Conservation (phyloP, 805 yeast species). For the Myxozyma udenii region DNA sequence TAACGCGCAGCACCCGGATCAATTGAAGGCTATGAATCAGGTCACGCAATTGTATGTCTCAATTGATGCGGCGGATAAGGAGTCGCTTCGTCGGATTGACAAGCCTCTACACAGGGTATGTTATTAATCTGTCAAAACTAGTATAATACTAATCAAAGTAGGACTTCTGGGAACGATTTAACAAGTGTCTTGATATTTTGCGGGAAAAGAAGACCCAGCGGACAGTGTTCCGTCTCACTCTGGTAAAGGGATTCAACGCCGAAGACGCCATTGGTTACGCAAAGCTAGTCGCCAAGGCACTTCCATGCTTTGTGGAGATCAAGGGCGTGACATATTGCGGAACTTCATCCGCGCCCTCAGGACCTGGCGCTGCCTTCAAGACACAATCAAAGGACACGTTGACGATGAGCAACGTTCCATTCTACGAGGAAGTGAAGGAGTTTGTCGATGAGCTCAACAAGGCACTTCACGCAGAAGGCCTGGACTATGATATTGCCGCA, state of each 20-base stretch:
- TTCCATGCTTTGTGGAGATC: conserved; percentile 84
- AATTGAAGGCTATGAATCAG: conserved; percentile 60
- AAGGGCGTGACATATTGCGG: conserved; percentile 97
- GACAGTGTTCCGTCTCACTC: conserved; percentile 84
- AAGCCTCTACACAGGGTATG: conserved; percentile 67
- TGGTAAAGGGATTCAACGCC: conserved; percentile 91
- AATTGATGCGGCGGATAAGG: conserved; percentile 88
- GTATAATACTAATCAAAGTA: background rate
- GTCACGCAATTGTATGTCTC: conserved; percentile 91
- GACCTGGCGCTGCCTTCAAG: conserved; percentile 21
- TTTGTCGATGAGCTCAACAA: conserved; percentile 65
- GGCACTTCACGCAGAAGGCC: conserved; percentile 63
- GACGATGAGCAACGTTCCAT: conserved; percentile 94
- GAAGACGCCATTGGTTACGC: conserved; percentile 77
- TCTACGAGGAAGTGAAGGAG: conserved; percentile 79
- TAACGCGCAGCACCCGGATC: conserved; percentile 93
- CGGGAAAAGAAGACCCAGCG: conserved; percentile 70
- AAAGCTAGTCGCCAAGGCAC: conserved; percentile 75
- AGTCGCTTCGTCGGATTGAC: conserved; percentile 75
- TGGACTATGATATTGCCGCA: conserved; percentile 79
- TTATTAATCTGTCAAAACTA: background rate
- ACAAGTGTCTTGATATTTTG: conserved; percentile 74
- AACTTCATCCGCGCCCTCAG: conserved; percentile 80
- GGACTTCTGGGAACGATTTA: conserved; percentile 89
- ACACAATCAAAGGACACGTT: conserved; percentile 37